A percentile compares a stretch with the other conserved stretches of the same genome.
These are phyloP conservation scores for Ustilago nuda DNA, from an alignment of 1,284 basidiomycete species.

Conservation along the genomic window DNA sequence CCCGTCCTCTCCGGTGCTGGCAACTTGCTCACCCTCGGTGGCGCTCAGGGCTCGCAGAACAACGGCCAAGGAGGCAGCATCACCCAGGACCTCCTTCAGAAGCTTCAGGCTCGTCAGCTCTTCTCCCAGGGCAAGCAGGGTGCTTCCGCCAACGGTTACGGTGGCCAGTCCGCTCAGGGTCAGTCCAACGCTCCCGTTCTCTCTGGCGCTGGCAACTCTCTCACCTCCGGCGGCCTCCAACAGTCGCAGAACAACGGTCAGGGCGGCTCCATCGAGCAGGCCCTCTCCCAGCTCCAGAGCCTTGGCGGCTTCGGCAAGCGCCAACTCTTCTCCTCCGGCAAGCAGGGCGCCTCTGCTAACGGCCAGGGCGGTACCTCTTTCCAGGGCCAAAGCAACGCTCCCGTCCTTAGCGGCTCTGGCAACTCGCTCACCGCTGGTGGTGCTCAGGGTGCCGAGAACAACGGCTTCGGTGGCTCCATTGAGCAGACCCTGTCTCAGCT, in stretches of 20 bases:
- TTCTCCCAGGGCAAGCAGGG: conserved; percentile 28
- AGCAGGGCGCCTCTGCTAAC: conserved; percentile 31
- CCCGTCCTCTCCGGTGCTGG: conserved; percentile 29
- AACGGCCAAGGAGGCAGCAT: conserved; percentile 24
- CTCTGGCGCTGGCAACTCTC: conserved; percentile 15
- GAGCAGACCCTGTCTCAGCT: conserved; percentile 28
- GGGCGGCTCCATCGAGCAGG: conserved; percentile 28
- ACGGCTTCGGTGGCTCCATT: conserved; percentile 25
- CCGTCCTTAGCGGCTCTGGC: conserved; percentile 24
- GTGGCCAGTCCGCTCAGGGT: conserved; percentile 23
- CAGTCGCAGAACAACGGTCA: conserved; percentile 21
- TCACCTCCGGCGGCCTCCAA: conserved; percentile 24
- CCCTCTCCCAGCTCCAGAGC: conserved; percentile 18
- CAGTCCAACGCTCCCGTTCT: conserved; percentile 28
- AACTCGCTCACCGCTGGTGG: conserved; percentile 25
- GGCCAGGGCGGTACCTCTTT: conserved; percentile 20
- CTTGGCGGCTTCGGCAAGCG: conserved; percentile 25
- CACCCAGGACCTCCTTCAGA: conserved; percentile 24
- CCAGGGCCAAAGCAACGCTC: conserved; percentile 23
- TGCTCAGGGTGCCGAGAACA: conserved; percentile 27
- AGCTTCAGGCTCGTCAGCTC: conserved; percentile 26
- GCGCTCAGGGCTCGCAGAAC: conserved; percentile 20
- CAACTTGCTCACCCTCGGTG: conserved; percentile 29
- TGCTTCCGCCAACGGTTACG: conserved; percentile 32
- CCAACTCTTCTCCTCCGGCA: conserved; percentile 17